These are phyloP conservation scores for Leccinum subtestaceum DNA, from an alignment of 768 basidiomycete species.

Conservation along the genomic window DNA sequence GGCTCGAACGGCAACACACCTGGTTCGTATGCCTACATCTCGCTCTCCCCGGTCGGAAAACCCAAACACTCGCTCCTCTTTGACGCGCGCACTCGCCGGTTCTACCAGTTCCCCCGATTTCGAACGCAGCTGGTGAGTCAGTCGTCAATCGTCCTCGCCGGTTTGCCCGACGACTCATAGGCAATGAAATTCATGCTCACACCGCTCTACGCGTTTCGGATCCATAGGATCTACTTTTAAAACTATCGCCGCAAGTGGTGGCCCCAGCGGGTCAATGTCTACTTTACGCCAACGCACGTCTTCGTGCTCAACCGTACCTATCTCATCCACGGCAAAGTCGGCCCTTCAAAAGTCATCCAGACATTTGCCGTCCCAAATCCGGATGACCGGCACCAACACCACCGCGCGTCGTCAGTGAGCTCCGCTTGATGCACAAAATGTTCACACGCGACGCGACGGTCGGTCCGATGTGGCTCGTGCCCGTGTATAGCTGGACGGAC, in stretches of 20 bases:
- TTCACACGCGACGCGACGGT: not conserved
- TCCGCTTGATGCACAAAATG: constrained; percentile 20
- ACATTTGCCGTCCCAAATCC: constrained; percentile 13
- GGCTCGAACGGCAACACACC: constrained; percentile 5
- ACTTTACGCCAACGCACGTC: constrained; percentile 13
- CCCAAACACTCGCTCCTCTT: constrained; percentile 17
- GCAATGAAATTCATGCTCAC: too few relatives aligned
- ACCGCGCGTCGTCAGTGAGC: constrained; percentile 5
- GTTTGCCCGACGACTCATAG: too few relatives aligned
- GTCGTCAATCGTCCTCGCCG: too few relatives aligned
- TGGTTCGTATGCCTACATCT: constrained; percentile 9
- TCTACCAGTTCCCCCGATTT: constrained; percentile 18
- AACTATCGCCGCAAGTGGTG: constrained; percentile 7
- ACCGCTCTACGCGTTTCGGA: too few relatives aligned
- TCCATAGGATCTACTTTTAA: constrained; percentile 14
- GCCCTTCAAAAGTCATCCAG: constrained; percentile 14
- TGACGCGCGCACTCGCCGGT: constrained; percentile 10
- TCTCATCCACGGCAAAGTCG: constrained; percentile 7
- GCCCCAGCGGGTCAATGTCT: constrained; percentile 12
- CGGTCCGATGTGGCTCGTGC: constrained; percentile 6
- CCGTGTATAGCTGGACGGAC: constrained; percentile 12
- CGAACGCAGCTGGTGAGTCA: constrained; percentile 9
- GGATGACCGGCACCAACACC: not conserved
- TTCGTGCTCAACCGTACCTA: constrained; percentile 12
- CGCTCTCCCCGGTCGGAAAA: constrained; percentile 5